Conservation (phyloP, 441 rosid species). For the Capsella rubella region DNA sequence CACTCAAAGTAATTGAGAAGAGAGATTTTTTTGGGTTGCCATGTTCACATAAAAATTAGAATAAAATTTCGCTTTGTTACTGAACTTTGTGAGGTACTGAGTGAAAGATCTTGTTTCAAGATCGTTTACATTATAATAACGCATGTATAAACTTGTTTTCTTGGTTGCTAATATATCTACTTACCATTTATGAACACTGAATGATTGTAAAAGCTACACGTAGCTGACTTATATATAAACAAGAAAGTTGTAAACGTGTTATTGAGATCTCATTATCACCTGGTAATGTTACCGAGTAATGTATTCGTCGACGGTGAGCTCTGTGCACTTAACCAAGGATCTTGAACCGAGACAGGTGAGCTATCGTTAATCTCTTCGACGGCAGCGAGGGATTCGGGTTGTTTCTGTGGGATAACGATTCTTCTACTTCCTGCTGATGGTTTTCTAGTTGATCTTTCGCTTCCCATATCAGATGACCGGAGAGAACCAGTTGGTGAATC, state of each 20-base stretch:
- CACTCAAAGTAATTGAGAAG: too few species aligned
- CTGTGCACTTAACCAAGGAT: conserved; percentile 85
- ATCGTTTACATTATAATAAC: conserved; percentile 9
- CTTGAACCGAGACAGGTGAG: conserved; percentile 88
- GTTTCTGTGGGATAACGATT: conserved; percentile 52
- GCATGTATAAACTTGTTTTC: conserved; percentile 24
- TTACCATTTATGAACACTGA: conserved; percentile 33
- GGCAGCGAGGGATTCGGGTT: conserved; percentile 46
- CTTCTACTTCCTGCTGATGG: conserved; percentile 51
- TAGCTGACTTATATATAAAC: conserved; percentile 23
- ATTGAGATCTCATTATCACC: conserved; percentile 40
- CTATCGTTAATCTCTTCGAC: conserved; percentile 61
- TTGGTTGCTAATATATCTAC: conserved; percentile 31
- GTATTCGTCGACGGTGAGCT: conserved; percentile 94
- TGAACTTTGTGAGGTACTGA: conserved; percentile 6
- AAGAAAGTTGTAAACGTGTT: conserved; percentile 24
- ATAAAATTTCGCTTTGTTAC: background rate
- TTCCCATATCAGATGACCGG: conserved; percentile 54
- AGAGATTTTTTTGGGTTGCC: too few species aligned
- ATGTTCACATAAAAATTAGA: too few species aligned
- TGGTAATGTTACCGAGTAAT: conserved; percentile 66
- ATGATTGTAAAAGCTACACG: conserved; percentile 29
- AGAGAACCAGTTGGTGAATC: conserved; percentile 62
- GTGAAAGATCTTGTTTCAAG: conserved; percentile 40
- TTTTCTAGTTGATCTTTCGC: conserved; percentile 46